Evolutionary conservation across 352 stramenopile species (phyloP), one percentile per base, ranked within the genome.

Genomic region (Pythium insidiosum): DNA sequence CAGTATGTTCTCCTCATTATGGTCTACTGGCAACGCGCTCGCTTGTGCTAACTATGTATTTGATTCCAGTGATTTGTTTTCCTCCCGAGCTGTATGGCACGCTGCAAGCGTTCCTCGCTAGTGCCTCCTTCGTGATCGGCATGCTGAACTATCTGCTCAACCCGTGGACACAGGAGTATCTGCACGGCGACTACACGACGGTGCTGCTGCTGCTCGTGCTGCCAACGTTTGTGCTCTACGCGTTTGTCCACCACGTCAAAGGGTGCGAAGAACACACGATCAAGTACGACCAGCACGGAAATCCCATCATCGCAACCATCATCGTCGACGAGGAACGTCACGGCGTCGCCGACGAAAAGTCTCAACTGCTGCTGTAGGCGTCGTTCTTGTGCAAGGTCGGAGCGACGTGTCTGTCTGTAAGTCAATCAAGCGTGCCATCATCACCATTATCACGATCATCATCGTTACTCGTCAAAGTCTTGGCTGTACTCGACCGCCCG

Each of bases 81-180:
- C 73, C 78, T 38, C 62, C 75, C 16, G 69, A 80, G 44, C 49
- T 88, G 3, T 88, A 91, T 25, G 78, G 78, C 12, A 88, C 75
- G 15, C 56, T 91, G 5, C 78, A 91, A 51, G 73, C 78, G 2
- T 91, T 88, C 43, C 58, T 91, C 38, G 75, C 78, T 10, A 71
- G 56, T 0, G 46, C 85, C 4, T 83, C 75, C 38, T 91, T 88
- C 39, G 49, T 61, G 0, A 84, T 87, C 33, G 69, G 75, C 2
- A 43, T 88, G 12, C 42, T 91, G 19, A 88, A 86, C 52, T 91
- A 88, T 46, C 15, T 75, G 7, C 57, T 91, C 33, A 88, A 85
- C 39, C 76, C 78, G 20, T 83, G 73, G 65, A 78, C 78, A 1
- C 78, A 88, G 49, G 59, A 63, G 37, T 83, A 79, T 31, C 62